These are phyloP conservation scores for Colletotrichum sp. DNA, from an alignment of 2,329 filamentous ascomycete species.

Conservation along the genomic window DNA sequence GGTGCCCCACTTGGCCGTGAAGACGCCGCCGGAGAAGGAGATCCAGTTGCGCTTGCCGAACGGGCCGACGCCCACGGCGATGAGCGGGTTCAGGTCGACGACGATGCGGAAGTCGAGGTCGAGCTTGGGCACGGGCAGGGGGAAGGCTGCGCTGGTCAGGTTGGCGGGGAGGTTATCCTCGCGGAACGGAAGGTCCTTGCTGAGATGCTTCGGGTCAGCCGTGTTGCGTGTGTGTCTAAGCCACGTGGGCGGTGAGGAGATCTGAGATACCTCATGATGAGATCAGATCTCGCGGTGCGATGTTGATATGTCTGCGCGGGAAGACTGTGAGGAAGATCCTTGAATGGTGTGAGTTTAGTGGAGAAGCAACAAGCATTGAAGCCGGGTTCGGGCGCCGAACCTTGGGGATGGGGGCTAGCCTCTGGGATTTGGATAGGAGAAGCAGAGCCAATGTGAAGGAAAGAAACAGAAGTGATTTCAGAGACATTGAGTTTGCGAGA, in stretches of 20 bases:
- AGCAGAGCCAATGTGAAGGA: not conserved
- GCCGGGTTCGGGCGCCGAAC: not conserved
- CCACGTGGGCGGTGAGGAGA: not conserved
- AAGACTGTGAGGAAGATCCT: not conserved
- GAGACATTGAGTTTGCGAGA: not conserved
- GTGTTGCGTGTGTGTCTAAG: not conserved
- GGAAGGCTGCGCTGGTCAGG: constrained; percentile 47
- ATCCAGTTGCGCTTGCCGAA: constrained; percentile 53
- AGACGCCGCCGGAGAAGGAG: constrained; percentile 50
- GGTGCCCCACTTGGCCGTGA: constrained; percentile 54
- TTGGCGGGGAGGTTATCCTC: constrained; percentile 25
- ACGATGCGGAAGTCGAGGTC: constrained; percentile 57
- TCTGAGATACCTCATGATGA: constrained; percentile 7
- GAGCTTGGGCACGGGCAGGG: constrained; percentile 50
- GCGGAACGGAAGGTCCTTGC: not conserved
- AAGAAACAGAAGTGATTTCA: not conserved
- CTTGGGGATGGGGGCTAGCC: not conserved
- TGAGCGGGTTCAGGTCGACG: constrained; percentile 47
- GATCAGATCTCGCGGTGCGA: not conserved
- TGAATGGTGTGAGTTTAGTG: not conserved
- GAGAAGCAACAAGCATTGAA: not conserved
- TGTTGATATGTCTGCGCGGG: not conserved
- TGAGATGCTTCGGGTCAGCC: not conserved
- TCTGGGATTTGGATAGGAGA: not conserved
- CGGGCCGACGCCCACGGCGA: constrained; percentile 45